Evolutionary conservation across 768 basidiomycete species (phyloP).

Genomic region (Phylloporus arenicola): DNA sequence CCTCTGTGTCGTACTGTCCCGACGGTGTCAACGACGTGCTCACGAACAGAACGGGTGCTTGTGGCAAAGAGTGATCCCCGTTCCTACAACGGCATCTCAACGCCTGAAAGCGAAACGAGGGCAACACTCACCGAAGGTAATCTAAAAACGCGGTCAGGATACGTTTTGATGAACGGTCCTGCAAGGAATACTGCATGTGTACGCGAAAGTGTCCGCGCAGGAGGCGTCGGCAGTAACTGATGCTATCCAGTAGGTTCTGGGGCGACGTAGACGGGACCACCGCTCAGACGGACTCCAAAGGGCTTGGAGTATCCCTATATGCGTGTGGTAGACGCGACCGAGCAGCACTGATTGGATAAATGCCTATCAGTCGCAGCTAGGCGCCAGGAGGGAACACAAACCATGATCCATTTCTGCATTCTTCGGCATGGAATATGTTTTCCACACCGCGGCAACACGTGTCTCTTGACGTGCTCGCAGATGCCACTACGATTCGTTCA

Average conservation of each 20-base stretch:
- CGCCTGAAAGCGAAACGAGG: neutral
- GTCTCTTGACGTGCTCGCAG: conserved; percentile 58
- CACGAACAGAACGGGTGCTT: conserved; percentile 62
- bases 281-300: conserved; percentile 53
- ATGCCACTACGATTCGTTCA: conserved; percentile 47
- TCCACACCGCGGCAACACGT: conserved; percentile 55
- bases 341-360: conserved; percentile 60
- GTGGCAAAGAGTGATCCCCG: conserved; percentile 51
- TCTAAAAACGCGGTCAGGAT: conserved; percentile 51
- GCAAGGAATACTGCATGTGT: conserved; percentile 55
- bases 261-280: conserved; percentile 13
- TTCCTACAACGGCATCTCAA: conserved; percentile 37
- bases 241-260: conserved; percentile 18
- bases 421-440: conserved; percentile 41
- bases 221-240: conserved; percentile 33
- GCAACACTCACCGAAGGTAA: conserved; percentile 39
- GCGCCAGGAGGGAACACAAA: conserved; percentile 1
- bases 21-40: conserved; percentile 44
- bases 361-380: conserved; percentile 18
- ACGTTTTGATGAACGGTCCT: conserved; percentile 35
- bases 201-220: conserved; percentile 48
- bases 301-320: conserved; percentile 53
- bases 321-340: conserved; percentile 63
- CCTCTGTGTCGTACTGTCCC: conserved; percentile 16
- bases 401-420: conserved; percentile 15